Conservation (phyloP, 306 rosid species). For the Trichosanthes truncata region DNA sequence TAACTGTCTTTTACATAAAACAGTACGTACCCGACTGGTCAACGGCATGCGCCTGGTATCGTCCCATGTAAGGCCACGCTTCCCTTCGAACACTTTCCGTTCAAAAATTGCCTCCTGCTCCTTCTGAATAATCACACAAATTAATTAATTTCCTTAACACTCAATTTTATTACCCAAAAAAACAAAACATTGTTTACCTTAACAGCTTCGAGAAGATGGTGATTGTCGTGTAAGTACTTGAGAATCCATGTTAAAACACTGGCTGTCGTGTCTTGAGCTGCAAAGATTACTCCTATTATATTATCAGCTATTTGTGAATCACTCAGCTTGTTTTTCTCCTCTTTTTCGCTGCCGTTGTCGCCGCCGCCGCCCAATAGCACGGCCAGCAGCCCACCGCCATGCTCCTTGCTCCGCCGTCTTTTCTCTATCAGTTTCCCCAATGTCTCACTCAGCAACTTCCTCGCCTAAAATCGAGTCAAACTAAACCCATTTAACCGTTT, state of each 20-base stretch:
- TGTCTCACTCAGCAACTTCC: slow-evolving; percentile 56
- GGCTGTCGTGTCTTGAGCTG: slow-evolving; percentile 94
- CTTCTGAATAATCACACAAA: slow-evolving; percentile 22
- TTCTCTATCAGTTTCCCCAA: slow-evolving; percentile 43
- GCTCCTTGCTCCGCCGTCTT: slow-evolving; percentile 31
- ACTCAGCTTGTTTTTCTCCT: slow-evolving; percentile 15
- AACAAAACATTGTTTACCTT: slow-evolving; percentile 20
- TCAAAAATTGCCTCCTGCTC: slow-evolving; percentile 60
- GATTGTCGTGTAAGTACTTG: slow-evolving; percentile 65
- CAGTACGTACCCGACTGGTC: slow-evolving; percentile 37
- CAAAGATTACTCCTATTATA: slow-evolving; percentile 81
- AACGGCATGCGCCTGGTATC: slow-evolving; percentile 67
- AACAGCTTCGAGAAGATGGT: slow-evolving; percentile 43
- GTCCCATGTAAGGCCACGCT: slow-evolving; percentile 68
- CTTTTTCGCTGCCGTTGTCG: slow-evolving; percentile 4
- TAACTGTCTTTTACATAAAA: no score
- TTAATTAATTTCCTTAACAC: no score
- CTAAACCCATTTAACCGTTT: no score
- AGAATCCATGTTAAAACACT: slow-evolving; percentile 75
- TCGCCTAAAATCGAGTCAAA: slow-evolving; percentile 44
- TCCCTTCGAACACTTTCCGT: slow-evolving; percentile 19
- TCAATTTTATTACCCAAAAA: no score
- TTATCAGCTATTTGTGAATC: slow-evolving; percentile 81
- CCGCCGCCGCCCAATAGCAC: slow-evolving; percentile 32
- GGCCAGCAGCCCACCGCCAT: slow-evolving; percentile 50